phyloP scores from a whole-genome alignment of 2,329 filamentous ascomycete genomes.

The Shiraia bambusicola region DNA sequence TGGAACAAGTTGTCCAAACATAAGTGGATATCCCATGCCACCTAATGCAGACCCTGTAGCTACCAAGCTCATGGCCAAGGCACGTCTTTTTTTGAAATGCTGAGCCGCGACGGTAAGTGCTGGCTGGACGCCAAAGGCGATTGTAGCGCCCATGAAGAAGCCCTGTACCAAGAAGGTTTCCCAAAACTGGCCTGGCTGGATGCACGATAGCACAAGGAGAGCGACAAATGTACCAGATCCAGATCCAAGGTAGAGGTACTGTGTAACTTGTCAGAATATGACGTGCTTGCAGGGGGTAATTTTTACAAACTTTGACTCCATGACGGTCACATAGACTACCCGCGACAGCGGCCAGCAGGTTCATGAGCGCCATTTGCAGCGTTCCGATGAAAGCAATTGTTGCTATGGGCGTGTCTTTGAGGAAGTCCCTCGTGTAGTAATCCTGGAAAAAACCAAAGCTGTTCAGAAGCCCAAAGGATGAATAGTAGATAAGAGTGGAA shows the following conservation, averaged over 20 bases:
- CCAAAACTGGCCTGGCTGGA: slow-evolving; percentile 34
- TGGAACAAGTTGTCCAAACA: slow-evolving; percentile 57
- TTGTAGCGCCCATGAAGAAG: slow-evolving; percentile 47
- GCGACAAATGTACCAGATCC: slow-evolving; percentile 22
- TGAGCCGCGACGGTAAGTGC: slow-evolving; percentile 45
- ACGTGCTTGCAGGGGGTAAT: not conserved
- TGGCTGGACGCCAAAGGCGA: slow-evolving; percentile 46
- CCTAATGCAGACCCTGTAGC: slow-evolving; percentile 45
- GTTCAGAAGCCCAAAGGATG: slow-evolving; percentile 45
- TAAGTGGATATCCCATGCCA: slow-evolving; percentile 58
- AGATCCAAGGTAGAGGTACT: slow-evolving; percentile 34
- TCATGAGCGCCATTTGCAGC: slow-evolving; percentile 50
- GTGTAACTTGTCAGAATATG: slow-evolving; percentile 6
- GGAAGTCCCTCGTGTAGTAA: slow-evolving; percentile 45
- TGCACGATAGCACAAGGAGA: slow-evolving; percentile 30
- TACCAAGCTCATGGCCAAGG: slow-evolving; percentile 48
- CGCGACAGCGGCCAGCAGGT: slow-evolving; percentile 58
- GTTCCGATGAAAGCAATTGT: slow-evolving; percentile 50
- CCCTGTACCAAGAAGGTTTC: slow-evolving; percentile 51
- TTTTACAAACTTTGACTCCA: slow-evolving; percentile 53
- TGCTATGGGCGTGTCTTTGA: slow-evolving; percentile 32
- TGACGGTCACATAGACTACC: slow-evolving; percentile 64
- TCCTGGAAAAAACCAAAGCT: slow-evolving; percentile 50
- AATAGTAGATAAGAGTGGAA: slow-evolving; percentile 43
- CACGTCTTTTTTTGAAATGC: slow-evolving; percentile 48